Evolutionary conservation across 192 early-diverging fungal genomes (phyloP), one percentile per base, ranked within the genome.

Genomic region (Pilaira anomala): DNA sequence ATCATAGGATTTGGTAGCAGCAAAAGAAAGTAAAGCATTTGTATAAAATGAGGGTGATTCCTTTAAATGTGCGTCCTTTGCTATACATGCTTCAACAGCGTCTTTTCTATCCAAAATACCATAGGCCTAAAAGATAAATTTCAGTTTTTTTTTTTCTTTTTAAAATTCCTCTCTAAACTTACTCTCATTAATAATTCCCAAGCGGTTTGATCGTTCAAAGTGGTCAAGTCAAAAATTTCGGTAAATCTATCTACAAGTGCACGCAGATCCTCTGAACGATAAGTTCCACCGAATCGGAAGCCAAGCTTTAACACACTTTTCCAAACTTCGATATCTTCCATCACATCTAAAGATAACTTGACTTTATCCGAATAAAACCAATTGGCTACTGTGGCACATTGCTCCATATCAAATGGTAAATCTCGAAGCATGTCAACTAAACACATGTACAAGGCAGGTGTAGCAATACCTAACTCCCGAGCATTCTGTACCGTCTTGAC

Each of bases 101-200:
- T 58, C 19, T 6, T 19, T 12, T 58, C 22, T 58, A 36, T 14
- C 45, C 44, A 24, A 33, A 44, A 57, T 53, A 50, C 26, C 55
- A 54, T 39, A 65, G 22, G 33, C 33, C 54, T 30, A 28, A 42
- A 50, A 21, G 18, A 51, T 42, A 3, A 25, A 24, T 3, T 50
- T 25, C 6, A 11, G 14, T 7, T 16, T 14, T 28, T 51, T 16
- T 28, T 14, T 51, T 51, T 63, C 7, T 48, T 48, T 26, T 30
- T 61, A 29, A 46, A 18, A 50, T 7, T 8, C 6, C 49, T 50
- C 49, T 50, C 6, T 11, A 62, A 7, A 6, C 11, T 70, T 71
- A 71, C 69, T 45, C 62, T 39, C 21, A 71, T 30, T 30, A 66
- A 60, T 16, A 58, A 50, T 52, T 59, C 62, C 69, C 62, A 64